Evolutionary conservation across 495 filamentous ascomycete species (phyloP).

Genomic region (Acidiella bohemica): DNA sequence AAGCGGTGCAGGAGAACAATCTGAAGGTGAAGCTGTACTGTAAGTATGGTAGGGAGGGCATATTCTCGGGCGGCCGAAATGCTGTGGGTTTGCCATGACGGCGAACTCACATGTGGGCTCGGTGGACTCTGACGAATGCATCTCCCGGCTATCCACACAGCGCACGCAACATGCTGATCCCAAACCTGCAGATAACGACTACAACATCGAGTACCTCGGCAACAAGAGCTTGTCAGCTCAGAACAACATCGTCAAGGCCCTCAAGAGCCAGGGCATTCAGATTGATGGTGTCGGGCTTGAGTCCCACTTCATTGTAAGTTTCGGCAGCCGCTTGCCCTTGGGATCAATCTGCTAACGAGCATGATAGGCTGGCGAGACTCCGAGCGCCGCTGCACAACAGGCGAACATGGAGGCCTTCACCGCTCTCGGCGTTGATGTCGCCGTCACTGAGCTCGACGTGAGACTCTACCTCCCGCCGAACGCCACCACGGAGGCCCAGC

Average conservation of each 20-base stretch:
- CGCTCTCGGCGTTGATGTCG: constrained; percentile 40
- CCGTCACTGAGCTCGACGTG: constrained; percentile 53
- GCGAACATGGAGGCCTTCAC: constrained; percentile 34
- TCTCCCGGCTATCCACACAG: too few species aligned
- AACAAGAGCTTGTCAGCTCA: constrained; percentile 37
- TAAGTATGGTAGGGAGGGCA: too few species aligned
- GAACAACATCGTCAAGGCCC: constrained; percentile 33
- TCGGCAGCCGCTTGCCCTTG: background rate
- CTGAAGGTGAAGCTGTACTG: constrained; percentile 39
- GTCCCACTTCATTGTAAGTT: constrained; percentile 43
- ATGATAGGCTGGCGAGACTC: constrained; percentile 23
- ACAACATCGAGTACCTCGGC: constrained; percentile 45
- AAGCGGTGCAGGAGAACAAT: constrained; percentile 29
- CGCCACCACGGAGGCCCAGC: constrained; percentile 37
- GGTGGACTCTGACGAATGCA: too few species aligned
- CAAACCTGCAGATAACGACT: too few species aligned
- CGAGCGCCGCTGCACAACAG: constrained; percentile 29
- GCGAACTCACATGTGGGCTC: too few species aligned
- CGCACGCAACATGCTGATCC: too few species aligned
- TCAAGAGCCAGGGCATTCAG: constrained; percentile 36
- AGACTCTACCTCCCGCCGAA: constrained; percentile 29
- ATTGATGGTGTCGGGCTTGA: constrained; percentile 51
- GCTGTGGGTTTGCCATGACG: too few species aligned
- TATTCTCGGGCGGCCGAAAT: too few species aligned
- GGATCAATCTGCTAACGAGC: background rate